Base-by-base conservation (phyloP, 1,139 yeast genomes). In the Kodamaea arcana region DNA sequence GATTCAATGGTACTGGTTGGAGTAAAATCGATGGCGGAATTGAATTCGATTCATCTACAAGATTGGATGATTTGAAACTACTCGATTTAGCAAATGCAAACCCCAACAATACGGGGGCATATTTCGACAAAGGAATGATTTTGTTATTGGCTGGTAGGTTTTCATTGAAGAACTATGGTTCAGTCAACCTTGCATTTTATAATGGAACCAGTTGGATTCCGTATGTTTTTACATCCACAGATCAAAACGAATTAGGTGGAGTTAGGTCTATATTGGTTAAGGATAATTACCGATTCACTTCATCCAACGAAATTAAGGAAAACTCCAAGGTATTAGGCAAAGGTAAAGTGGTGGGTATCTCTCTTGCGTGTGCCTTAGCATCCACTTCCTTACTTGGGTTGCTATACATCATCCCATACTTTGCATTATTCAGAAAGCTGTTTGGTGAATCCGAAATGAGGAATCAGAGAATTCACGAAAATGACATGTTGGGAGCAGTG, bases 291-390 rank as follows among this genome's bases (percentile, higher is more conserved):
- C 52, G 66, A 39, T 60, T 62, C 41, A 65, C 57, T 36, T 68
- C 75, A 0, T 64, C 70, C 3, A 53, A 58, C 29, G 72, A 64
- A 42, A 44, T 68, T 21, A 46, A 42, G 30, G 43, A 37, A 12
- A 42, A 37, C 16, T 41, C 47, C 10, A 51, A 48, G 15, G 40
- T 47, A 3, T 47, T 69, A 42, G 64, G 71, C 3, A 49, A 45
- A 20, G 97, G 97, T 1, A 86, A 80, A 54, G 88, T 90, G 14
- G 95, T 88, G 6, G 82, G 95, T 22, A 78, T 92, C 25, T 83
- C 95, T 0, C 71, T 88, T 38, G 97, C 97, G 0, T 75, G 92
- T 51, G 90, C 97, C 0, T 58, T 92, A 27, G 95, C 92, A 1
- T 78, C 96, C 2, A 76, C 90, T 31, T 65, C 81, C 9, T 54